Percentiles rank a stretch among this genome's conserved stretches.
These are phyloP conservation scores for Aphanomyces cochlioides DNA, from an alignment of 352 stramenopile species.

Conservation along the genomic window DNA sequence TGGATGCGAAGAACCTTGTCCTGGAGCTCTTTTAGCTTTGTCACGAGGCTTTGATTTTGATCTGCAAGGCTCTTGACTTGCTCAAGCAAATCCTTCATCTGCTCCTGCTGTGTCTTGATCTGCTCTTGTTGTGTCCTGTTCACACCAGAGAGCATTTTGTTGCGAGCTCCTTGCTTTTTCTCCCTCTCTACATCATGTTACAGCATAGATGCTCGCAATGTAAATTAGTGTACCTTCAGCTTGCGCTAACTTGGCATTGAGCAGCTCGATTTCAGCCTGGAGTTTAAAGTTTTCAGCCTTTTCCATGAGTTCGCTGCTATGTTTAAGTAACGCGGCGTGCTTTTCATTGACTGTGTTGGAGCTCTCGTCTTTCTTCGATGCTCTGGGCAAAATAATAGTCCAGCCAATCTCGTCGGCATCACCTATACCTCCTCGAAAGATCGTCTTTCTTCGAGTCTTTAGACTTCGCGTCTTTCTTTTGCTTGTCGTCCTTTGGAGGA, in stretches of 20 bases:
- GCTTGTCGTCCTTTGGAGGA: not conserved
- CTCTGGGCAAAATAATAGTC: not conserved
- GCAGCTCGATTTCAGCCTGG: conserved; percentile 18
- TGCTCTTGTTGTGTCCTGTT: conserved; percentile 13
- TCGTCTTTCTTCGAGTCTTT: conserved; percentile 11
- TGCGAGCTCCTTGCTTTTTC: conserved; percentile 11
- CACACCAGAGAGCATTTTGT: conserved; percentile 20
- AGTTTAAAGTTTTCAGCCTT: conserved; percentile 20
- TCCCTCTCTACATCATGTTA: conserved; percentile 17
- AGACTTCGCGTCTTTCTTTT: not conserved
- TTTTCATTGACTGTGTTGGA: conserved; percentile 13
- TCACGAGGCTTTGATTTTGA: not conserved
- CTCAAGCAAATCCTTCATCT: conserved; percentile 10
- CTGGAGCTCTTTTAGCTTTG: conserved; percentile 10
- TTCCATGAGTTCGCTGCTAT: conserved; percentile 29
- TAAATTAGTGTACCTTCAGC: conserved; percentile 6
- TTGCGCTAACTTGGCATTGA: conserved; percentile 8
- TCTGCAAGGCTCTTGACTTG: conserved; percentile 1
- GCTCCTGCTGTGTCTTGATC: conserved; percentile 17
- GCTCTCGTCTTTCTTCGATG: not conserved
- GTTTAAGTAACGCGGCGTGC: conserved; percentile 13
- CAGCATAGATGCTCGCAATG: not conserved
- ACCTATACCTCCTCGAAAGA: no score
- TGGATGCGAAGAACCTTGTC: not conserved
- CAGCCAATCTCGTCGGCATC: not conserved